Percentiles rank a stretch among this genome's conserved stretches.
These are phyloP conservation scores for Sisymbrium altissimum DNA, from an alignment of 345 rosid species.

Conservation along the genomic window DNA sequence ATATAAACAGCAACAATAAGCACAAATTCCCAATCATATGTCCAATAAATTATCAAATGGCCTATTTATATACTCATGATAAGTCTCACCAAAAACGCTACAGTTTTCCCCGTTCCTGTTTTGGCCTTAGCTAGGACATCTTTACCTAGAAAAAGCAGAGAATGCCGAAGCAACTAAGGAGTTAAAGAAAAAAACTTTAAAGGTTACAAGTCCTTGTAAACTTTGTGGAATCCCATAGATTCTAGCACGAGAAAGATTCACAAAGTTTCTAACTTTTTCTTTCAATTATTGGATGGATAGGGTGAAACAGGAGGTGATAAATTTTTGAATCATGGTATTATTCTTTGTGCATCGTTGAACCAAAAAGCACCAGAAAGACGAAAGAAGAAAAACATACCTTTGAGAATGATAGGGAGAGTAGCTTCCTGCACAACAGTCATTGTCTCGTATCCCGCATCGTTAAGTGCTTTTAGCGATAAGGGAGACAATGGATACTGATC, in stretches of 20 bases:
- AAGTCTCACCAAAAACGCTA: constrained; percentile 89
- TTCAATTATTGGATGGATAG: neutral
- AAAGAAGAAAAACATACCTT: constrained; percentile 43
- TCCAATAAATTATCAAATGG: neutral
- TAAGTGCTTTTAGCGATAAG: constrained; percentile 73
- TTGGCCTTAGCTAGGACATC: constrained; percentile 98
- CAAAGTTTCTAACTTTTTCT: neutral
- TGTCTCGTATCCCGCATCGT: constrained; percentile 86
- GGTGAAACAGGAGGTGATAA: neutral
- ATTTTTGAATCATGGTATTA: neutral
- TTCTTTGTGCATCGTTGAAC: neutral
- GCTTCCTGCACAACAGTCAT: constrained; percentile 97
- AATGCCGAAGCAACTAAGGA: neutral
- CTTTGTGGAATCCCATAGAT: neutral
- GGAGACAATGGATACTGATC: constrained; percentile 77
- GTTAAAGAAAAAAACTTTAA: neutral
- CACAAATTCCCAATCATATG: neutral
- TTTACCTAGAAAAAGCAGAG: constrained; percentile 53
- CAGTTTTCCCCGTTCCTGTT: constrained; percentile 96
- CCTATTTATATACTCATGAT: neutral
- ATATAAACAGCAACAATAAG: constrained; percentile 16
- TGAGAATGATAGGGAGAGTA: constrained; percentile 75
- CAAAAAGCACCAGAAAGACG: neutral
- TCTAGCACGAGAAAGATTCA: neutral
- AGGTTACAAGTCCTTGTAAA: neutral